Percentiles rank a stretch among this genome's conserved stretches.
Conservation (phyloP, 768 basidiomycete genomes). For the Russula virescens region DNA sequence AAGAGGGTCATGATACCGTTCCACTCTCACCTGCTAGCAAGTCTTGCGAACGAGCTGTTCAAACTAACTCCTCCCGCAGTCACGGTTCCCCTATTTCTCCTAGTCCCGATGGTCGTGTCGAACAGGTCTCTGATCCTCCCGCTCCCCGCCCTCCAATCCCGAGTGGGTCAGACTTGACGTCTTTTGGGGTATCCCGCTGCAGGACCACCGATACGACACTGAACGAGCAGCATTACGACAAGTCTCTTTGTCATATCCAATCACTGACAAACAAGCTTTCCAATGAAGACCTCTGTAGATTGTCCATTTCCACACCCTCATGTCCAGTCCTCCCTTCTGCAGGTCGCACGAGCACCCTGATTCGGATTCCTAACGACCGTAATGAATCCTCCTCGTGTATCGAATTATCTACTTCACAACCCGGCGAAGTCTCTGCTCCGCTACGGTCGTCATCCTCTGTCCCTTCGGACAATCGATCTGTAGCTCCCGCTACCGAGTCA, state of each 20-base stretch:
- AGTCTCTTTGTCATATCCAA: conserved; percentile 14
- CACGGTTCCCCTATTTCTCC: neutral
- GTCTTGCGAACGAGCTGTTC: conserved; percentile 6
- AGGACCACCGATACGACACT: neutral
- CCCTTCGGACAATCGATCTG: conserved; percentile 40
- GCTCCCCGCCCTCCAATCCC: conserved; percentile 1
- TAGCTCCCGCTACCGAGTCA: conserved; percentile 33
- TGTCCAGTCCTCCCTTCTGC: conserved; percentile 41
- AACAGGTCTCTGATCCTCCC: conserved; percentile 9
- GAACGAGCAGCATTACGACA: conserved; percentile 27
- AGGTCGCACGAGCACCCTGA: conserved; percentile 55
- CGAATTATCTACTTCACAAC: conserved; percentile 42
- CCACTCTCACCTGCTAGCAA: neutral
- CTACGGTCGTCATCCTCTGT: conserved; percentile 54
- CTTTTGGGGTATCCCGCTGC: conserved; percentile 25
- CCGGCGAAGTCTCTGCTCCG: conserved; percentile 42
- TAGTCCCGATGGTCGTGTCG: neutral
- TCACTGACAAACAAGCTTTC: neutral
- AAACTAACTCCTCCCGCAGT: conserved; percentile 3
- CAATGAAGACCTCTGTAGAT: neutral
- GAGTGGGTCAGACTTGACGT: conserved; percentile 42
- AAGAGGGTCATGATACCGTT: neutral
- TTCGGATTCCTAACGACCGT: conserved; percentile 39
- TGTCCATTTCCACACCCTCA: conserved; percentile 1
- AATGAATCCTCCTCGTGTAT: conserved; percentile 49